These are phyloP conservation scores for Quercus dentata DNA, from an alignment of 306 rosid species.

Conservation along the genomic window DNA sequence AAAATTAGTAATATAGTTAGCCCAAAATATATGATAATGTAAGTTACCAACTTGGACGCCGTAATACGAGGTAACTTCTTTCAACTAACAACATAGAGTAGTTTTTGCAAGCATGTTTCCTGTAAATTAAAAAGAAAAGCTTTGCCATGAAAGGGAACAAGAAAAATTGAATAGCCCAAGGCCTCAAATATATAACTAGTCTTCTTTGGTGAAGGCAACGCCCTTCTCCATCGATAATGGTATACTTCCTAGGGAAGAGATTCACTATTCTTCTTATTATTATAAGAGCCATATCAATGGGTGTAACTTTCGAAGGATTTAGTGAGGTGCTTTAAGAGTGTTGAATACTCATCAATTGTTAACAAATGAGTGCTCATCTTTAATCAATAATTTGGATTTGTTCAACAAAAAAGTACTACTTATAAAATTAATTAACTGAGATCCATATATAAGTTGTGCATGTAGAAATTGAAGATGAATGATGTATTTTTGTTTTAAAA, in stretches of 20 bases:
- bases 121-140: not conserved
- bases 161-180: not conserved
- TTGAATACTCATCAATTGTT: too few species aligned
- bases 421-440: too few species aligned
- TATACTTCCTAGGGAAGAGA: not conserved
- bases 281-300: too few species aligned
- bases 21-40: not conserved
- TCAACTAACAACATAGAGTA: not conserved
- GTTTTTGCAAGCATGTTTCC: not conserved
- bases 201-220: not conserved
- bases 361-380: too few species aligned
- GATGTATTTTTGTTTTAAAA: too few species aligned
- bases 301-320: too few species aligned
- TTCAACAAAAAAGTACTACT: too few species aligned
- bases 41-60: not conserved
- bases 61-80: not conserved
- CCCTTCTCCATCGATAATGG: not conserved
- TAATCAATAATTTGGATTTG: too few species aligned
- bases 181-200: not conserved
- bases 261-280: not conserved
- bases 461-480: too few species aligned
- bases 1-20: too few species aligned
- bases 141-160: not conserved
- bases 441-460: too few species aligned
- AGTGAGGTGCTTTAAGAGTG: too few species aligned